phyloP scores from a whole-genome alignment of 2,329 filamentous ascomycete species.

The Verticillium nonalfalfae region DNA sequence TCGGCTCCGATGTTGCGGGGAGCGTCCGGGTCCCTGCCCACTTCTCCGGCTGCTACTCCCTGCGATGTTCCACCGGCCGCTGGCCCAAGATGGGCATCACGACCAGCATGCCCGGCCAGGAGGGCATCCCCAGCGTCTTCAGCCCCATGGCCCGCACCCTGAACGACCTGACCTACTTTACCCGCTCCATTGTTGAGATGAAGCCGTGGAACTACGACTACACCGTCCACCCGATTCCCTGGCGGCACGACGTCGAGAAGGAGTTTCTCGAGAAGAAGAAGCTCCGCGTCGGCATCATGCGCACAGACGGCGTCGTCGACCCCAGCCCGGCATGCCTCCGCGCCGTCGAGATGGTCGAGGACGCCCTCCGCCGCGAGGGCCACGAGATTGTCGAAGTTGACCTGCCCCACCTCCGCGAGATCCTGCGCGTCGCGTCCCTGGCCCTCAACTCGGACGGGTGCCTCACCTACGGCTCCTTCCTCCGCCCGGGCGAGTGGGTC shows the following conservation, averaged over 20 bases:
- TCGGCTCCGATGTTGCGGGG: slow-evolving; percentile 87
- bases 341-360: slow-evolving; percentile 64
- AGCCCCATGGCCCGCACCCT: slow-evolving; percentile 88
- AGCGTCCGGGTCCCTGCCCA: slow-evolving; percentile 83
- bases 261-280: slow-evolving; percentile 55
- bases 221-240: slow-evolving; percentile 76
- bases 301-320: slow-evolving; percentile 76
- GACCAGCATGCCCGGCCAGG: slow-evolving; percentile 89
- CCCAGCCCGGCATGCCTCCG: slow-evolving; percentile 79
- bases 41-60: slow-evolving; percentile 81
- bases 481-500: slow-evolving; percentile 71
- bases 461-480: slow-evolving; percentile 69
- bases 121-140: slow-evolving; percentile 83
- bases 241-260: slow-evolving; percentile 57
- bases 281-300: slow-evolving; percentile 69
- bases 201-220: slow-evolving; percentile 86
- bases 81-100: slow-evolving; percentile 82
- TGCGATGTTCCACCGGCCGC: slow-evolving; percentile 81
- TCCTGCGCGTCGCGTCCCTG: slow-evolving; percentile 68
- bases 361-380: slow-evolving; percentile 62
- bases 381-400: slow-evolving; percentile 64
- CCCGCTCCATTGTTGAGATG: slow-evolving; percentile 69
- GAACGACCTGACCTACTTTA: slow-evolving; percentile 79
- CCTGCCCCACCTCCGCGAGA: slow-evolving; percentile 68
- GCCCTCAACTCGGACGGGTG: slow-evolving; percentile 83